Evolutionary conservation across 306 rosid genomes (phyloP), one percentile per base, ranked within the genome.

Genomic region (Dicorynia guianensis): DNA sequence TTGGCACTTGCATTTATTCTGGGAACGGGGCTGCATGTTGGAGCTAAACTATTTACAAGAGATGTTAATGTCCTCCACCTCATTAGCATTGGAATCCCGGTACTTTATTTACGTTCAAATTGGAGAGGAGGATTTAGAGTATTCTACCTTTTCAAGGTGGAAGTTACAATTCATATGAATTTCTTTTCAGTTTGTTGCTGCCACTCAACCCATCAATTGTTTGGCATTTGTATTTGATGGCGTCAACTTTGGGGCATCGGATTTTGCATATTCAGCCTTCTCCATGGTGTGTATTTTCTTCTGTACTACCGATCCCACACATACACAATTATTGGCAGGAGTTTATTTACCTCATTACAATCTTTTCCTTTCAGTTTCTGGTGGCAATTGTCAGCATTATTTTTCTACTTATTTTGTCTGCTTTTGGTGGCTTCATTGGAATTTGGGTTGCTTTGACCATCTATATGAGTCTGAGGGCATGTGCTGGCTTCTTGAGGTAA

Each of bases 151-250:
- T 35, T 59, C 67, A 71, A 59, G 48, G 47, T 43, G 53, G 49
- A 78, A 50, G 76, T 74, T 65, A 76, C 35, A 63, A 63, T 61
- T 64, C 60, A 65, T 79, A 34, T 69, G 63, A 25, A 63, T 69
- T 63, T 40, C 11, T 80, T 74, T 36, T 11, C 87, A 95, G 99
- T 95, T 95, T 86, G 93, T 95, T 64, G 97, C 96, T 69, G 87
- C 86, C 50, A 95, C 97, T 55, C 99, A 95, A 74, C 99, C 99
- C 73, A 74, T 95, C 71, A 95, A 95, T 74, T 82, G 89, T 55
- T 80, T 95, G 86, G 97, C 99, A 35, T 95, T 95, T 84, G 96
- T 95, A 57, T 95, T 92, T 53, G 99, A 95, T 69, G 99, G 99
- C 39, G 84, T 95, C 87, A 95, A 95, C 86, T 95, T 90, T 70